Evolutionary conservation across 1,139 yeast genomes (phyloP).

Genomic region (Sugiyamaella paludigena): DNA sequence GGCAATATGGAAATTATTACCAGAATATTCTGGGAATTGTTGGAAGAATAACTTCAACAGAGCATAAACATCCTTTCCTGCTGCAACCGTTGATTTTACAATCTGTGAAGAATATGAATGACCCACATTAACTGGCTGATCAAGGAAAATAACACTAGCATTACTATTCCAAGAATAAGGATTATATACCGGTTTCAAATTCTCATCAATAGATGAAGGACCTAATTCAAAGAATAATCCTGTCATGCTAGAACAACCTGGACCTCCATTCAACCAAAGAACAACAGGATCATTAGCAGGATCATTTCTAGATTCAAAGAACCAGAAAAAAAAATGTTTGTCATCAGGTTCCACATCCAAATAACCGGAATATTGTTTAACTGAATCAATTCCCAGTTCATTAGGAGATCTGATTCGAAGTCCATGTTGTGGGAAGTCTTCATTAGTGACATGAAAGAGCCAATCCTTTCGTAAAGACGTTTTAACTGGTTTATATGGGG

Average conservation of each 20-base stretch:
- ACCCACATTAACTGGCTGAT: constrained; percentile 94
- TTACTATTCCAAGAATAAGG: constrained; percentile 85
- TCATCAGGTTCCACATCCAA: constrained; percentile 78
- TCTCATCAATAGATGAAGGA: constrained; percentile 67
- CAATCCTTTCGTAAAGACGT: constrained; percentile 14
- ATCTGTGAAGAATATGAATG: constrained; percentile 66
- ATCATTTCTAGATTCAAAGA: constrained; percentile 86
- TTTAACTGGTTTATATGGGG: constrained; percentile 13
- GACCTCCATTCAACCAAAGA: constrained; percentile 89
- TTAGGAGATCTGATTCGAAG: constrained; percentile 41
- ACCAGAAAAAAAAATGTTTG: constrained; percentile 82
- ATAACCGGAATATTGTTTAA: constrained; percentile 81
- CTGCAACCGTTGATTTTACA: constrained; percentile 62
- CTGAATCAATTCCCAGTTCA: constrained; percentile 66
- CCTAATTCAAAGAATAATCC: constrained; percentile 83
- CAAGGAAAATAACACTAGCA: constrained; percentile 87
- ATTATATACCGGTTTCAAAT: constrained; percentile 69
- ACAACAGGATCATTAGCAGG: constrained; percentile 81
- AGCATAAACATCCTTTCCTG: constrained; percentile 73
- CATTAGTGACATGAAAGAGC: constrained; percentile 18
- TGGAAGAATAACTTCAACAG: constrained; percentile 75
- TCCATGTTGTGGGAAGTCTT: constrained; percentile 17
- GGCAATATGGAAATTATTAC: constrained; percentile 67
- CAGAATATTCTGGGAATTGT: constrained; percentile 63
- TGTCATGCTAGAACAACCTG: constrained; percentile 86